phyloP scores from a whole-genome alignment of 148 eudicot species.

The Tetragonia tetragonoides region DNA sequence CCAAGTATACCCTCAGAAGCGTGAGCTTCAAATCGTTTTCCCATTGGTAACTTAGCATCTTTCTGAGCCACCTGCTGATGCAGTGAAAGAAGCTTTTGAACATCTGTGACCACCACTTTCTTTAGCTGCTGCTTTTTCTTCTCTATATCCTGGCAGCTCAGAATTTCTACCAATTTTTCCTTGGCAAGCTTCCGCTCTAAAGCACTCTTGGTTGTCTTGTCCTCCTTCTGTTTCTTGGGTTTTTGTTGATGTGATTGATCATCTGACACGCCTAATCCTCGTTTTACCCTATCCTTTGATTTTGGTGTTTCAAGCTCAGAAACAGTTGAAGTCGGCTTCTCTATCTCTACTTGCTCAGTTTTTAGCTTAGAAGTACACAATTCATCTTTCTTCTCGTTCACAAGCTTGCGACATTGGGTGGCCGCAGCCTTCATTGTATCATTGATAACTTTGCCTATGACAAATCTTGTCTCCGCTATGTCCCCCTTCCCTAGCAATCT shows the following conservation, averaged over 20 bases:
- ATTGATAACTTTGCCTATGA: conserved; percentile 58
- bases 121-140: conserved; percentile 28
- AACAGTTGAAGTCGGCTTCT: conserved; percentile 10
- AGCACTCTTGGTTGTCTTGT: conserved; percentile 16
- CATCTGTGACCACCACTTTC: conserved; percentile 29
- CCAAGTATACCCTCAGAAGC: background rate
- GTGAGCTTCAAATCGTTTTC: conserved; percentile 13
- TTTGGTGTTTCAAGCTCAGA: conserved; percentile 13
- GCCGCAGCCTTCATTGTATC: conserved; percentile 45
- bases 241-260: conserved; percentile 14
- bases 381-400: conserved; percentile 24
- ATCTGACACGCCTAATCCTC: background rate
- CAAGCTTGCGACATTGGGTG: conserved; percentile 12
- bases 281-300: conserved; percentile 20
- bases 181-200: conserved; percentile 17
- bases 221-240: conserved; percentile 27
- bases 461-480: conserved; percentile 49
- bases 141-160: conserved; percentile 10
- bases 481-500: conserved; percentile 53
- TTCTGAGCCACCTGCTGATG: conserved; percentile 13
- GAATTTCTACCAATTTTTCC: conserved; percentile 14
- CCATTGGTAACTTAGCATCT: conserved; percentile 10
- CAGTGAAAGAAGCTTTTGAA: conserved; percentile 20
- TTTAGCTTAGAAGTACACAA: conserved; percentile 3
- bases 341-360: conserved; percentile 20